phyloP scores from a whole-genome alignment of 2,329 filamentous ascomycete genomes.

The Apiospora kogelbergensis region DNA sequence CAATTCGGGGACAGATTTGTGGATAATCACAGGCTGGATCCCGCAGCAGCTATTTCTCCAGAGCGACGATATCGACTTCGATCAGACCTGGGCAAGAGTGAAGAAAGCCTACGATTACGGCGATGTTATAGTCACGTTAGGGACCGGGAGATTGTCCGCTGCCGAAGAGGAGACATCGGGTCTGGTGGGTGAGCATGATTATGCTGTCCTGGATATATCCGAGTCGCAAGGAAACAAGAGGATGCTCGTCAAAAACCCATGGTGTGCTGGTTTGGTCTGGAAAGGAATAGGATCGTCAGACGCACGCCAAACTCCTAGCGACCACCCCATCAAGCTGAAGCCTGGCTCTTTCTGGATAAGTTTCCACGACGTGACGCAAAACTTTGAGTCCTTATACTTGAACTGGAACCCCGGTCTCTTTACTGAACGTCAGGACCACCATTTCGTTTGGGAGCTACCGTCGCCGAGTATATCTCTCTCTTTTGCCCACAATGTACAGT shows the following conservation, averaged over 20 bases:
- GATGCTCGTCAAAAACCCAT: constrained; percentile 91
- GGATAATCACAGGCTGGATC: constrained; percentile 93
- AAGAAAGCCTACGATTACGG: constrained; percentile 72
- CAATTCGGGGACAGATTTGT: constrained; percentile 93
- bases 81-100: constrained; percentile 76
- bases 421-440: constrained; percentile 77
- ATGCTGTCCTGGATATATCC: constrained; percentile 83
- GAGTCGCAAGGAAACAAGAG: constrained; percentile 58
- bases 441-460: constrained; percentile 77
- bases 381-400: constrained; percentile 94
- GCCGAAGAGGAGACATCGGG: constrained; percentile 80
- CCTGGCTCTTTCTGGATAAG: constrained; percentile 94
- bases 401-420: constrained; percentile 96
- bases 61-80: constrained; percentile 75
- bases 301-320: constrained; percentile 18
- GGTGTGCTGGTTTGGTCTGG: constrained; percentile 81
- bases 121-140: constrained; percentile 85
- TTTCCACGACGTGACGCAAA: constrained; percentile 80
- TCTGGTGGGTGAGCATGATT: constrained; percentile 88
- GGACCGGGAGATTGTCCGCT: constrained; percentile 78
- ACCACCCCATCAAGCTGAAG: constrained; percentile 33
- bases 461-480: constrained; percentile 49
- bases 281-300: constrained; percentile 49
- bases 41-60: constrained; percentile 94
- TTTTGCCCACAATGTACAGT: constrained; percentile 68